Evolutionary conservation across 1,139 yeast species (phyloP).

Genomic region (Yamadazyma friedrichii): DNA sequence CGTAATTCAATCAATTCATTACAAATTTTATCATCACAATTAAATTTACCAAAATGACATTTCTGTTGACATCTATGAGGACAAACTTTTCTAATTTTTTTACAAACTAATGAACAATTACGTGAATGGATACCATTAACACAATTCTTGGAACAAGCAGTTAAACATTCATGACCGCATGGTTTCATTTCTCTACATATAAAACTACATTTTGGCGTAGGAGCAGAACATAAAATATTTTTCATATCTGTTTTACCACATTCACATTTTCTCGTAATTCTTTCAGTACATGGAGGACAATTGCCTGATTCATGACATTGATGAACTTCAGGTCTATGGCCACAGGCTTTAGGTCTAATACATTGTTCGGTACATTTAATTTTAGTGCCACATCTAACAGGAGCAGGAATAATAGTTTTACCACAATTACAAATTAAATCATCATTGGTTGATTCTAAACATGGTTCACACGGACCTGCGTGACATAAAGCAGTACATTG

Average conservation of each 20-base stretch:
- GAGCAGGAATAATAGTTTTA: slow-evolving; percentile 74
- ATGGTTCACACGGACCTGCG: slow-evolving; percentile 79
- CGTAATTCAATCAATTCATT: slow-evolving; percentile 45
- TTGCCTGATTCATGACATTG: slow-evolving; percentile 64
- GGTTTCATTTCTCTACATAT: slow-evolving; percentile 55
- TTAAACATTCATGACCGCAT: slow-evolving; percentile 74
- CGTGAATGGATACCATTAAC: slow-evolving; percentile 26
- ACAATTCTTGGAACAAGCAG: slow-evolving; percentile 50
- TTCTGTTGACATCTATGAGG: slow-evolving; percentile 61
- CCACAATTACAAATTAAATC: slow-evolving; percentile 88
- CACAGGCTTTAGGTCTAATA: slow-evolving; percentile 60
- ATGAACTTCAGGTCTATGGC: slow-evolving; percentile 73
- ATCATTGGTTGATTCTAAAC: slow-evolving; percentile 78
- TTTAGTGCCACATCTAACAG: slow-evolving; percentile 83
- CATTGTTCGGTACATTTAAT: slow-evolving; percentile 75
- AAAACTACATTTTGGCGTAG: slow-evolving; percentile 69
- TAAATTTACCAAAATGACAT: slow-evolving; percentile 59
- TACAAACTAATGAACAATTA: slow-evolving; percentile 59
- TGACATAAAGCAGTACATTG: slow-evolving; percentile 77
- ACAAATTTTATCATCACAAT: slow-evolving; percentile 44
- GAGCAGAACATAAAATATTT: slow-evolving; percentile 71
- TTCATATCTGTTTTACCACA: slow-evolving; percentile 66
- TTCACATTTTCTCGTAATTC: slow-evolving; percentile 63
- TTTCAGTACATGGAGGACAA: slow-evolving; percentile 79
- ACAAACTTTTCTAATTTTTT: slow-evolving; percentile 49